These are phyloP conservation scores for Metrosideros polymorpha DNA, from an alignment of 441 rosid species.

Conservation along the genomic window DNA sequence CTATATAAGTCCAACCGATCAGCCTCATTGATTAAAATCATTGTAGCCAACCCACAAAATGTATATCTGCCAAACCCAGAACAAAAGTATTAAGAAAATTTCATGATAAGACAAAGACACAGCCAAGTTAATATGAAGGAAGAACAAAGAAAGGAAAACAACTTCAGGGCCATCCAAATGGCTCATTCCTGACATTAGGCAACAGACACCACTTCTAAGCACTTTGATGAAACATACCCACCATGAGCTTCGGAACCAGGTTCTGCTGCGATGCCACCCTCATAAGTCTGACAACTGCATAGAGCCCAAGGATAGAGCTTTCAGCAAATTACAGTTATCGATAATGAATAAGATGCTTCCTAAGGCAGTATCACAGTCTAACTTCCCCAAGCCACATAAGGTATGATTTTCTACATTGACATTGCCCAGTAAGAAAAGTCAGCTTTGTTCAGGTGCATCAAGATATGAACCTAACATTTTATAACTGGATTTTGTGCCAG, in stretches of 20 bases:
- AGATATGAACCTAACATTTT: neutral
- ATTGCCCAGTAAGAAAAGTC: neutral
- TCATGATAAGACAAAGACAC: neutral
- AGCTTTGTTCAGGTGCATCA: neutral
- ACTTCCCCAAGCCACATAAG: neutral
- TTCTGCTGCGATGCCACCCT: conserved; percentile 96
- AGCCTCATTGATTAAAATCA: conserved; percentile 75
- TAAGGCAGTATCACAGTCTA: neutral
- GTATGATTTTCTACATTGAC: neutral
- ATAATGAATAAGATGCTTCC: neutral
- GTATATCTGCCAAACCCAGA: conserved; percentile 55
- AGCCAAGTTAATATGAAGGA: neutral
- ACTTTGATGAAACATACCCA: conserved; percentile 52
- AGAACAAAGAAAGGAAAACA: neutral
- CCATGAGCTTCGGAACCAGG: conserved; percentile 98
- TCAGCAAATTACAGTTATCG: conserved; percentile 4
- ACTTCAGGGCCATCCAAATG: neutral
- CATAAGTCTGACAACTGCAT: conserved; percentile 89
- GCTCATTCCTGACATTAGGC: neutral
- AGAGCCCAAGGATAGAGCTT: conserved; percentile 1
- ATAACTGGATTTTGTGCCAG: neutral
- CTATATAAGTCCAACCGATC: conserved; percentile 57
- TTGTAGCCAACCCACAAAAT: conserved; percentile 89
- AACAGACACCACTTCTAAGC: neutral
- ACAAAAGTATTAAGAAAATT: conserved; percentile 5